Conservation (phyloP, 257 asterid species). For the Thymus mandschuricus region DNA sequence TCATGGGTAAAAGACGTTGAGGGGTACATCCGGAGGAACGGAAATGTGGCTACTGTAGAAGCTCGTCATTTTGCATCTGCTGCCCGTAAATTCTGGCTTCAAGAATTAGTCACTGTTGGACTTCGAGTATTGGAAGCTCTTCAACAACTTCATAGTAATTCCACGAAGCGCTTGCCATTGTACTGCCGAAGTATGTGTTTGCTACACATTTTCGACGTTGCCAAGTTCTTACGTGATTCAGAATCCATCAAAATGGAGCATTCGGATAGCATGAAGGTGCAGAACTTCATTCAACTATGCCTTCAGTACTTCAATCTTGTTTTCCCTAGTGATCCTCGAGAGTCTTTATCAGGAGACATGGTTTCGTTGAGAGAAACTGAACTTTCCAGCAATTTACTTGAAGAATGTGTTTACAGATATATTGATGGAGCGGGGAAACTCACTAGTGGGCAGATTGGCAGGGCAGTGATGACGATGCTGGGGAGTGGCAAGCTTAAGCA, state of each 20-base stretch:
- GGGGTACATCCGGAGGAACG: slow-evolving; percentile 23
- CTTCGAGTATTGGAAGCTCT: slow-evolving; percentile 47
- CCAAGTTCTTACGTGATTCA: slow-evolving; percentile 31
- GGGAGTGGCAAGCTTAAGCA: slow-evolving; percentile 41
- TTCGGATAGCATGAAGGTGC: slow-evolving; percentile 27
- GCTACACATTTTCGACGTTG: slow-evolving; percentile 34
- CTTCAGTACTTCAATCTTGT: slow-evolving; percentile 33
- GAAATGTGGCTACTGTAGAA: slow-evolving; percentile 33
- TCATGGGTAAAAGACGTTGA: slow-evolving; percentile 46
- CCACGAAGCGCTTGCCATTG: slow-evolving; percentile 24
- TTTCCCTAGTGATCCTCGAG: slow-evolving; percentile 47
- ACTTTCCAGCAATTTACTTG: slow-evolving; percentile 39
- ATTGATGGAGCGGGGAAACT: slow-evolving; percentile 12
- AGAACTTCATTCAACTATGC: slow-evolving; percentile 26
- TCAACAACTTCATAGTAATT: slow-evolving; percentile 27
- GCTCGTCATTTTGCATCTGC: slow-evolving; percentile 44
- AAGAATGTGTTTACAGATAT: slow-evolving; percentile 35
- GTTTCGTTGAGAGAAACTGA: slow-evolving; percentile 45
- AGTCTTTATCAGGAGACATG: slow-evolving; percentile 39
- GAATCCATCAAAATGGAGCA: slow-evolving; percentile 17
- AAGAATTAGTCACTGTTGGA: slow-evolving; percentile 44
- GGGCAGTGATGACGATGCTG: slow-evolving; percentile 45
- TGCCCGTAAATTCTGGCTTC: slow-evolving; percentile 43
- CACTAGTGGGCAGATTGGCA: slow-evolving; percentile 56
- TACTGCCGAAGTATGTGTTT: slow-evolving; percentile 41